These are phyloP conservation scores for Diaporthe sp. DNA, from an alignment of 2,329 filamentous ascomycete species.

Conservation along the genomic window DNA sequence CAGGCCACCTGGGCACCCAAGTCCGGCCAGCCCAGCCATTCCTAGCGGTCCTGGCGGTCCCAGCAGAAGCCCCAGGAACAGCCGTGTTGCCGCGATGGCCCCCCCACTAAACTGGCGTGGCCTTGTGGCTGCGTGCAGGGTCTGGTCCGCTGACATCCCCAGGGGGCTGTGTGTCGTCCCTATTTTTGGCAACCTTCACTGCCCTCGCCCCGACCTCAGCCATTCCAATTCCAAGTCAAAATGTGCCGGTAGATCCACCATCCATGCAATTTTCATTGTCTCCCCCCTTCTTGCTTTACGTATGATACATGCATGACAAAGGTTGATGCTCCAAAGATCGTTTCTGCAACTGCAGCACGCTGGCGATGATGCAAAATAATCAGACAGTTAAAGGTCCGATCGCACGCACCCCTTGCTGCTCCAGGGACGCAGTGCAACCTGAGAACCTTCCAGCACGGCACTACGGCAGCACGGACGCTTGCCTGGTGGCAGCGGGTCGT, in stretches of 20 bases:
- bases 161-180: slow-evolving; percentile 10
- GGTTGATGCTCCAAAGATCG: too few relatives aligned
- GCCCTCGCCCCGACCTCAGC: not conserved
- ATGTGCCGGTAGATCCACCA: not conserved
- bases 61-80: slow-evolving; percentile 15
- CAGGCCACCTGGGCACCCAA: slow-evolving; percentile 5
- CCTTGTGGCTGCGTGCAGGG: slow-evolving; percentile 26
- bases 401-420: not conserved
- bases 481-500: not conserved
- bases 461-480: not conserved
- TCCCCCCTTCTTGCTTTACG: not conserved
- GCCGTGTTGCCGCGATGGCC: not conserved
- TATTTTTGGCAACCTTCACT: slow-evolving; percentile 13
- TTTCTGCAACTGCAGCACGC: not conserved
- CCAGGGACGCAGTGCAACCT: not conserved
- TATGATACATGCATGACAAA: not conserved
- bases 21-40: slow-evolving; percentile 19
- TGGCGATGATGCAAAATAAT: not conserved
- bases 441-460: not conserved
- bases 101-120: slow-evolving; percentile 11
- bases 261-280: not conserved
- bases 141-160: not conserved
- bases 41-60: not conserved
- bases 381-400: not conserved
- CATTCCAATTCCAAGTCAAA: not conserved